Base-by-base conservation (phyloP, 2,329 filamentous ascomycete genomes). In the Talaromyces amestolkiae region DNA sequence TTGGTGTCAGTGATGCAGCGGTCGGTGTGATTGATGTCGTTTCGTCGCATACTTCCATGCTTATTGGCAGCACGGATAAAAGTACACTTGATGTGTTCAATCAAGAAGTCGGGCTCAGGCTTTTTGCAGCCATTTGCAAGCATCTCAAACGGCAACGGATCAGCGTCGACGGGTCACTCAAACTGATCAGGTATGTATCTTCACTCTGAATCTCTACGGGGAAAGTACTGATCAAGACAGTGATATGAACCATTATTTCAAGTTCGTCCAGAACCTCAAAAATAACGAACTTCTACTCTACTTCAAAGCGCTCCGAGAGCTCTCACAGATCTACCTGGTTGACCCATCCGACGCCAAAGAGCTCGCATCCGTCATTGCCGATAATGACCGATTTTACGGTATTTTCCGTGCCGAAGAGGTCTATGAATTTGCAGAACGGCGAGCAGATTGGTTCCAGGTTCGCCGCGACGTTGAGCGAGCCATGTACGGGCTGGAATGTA, bases 21-120 rank as follows among this genome's bases (percentile, higher is more conserved):
- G 84, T 82, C 69, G 89, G 89, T 61, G 89, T 99, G 59, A 91
- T 97, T 31, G 89, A 92, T 49, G 87, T 98, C 47, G 91, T 98
- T 15, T 89, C 89, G 24, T 90, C 90, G 17, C 95, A 99, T 77
- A 98, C 93, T 1, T 88, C 86, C 74, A 97, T 99, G 92, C 85
- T 99, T 13, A 87, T 91, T 3, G 95, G 95, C 68, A 96, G 92
- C 75, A 98, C 94, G 1, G 95, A 99, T 76, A 99, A 99, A 82
- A 94, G 92, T 68, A 96, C 97, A 85, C 88, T 99, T 31, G 95
- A 99, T 74, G 95, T 99, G 15, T 99, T 99, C 84, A 97, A 97
- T 77, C 92, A 95, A 78, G 95, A 99, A 80, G 94, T 99, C 31
- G 95, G 95, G 0, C 86, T 97, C 69, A 90, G 95, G 31, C 85